These are phyloP conservation scores for Zangia roseola DNA, from an alignment of 768 basidiomycete genomes.

Conservation along the genomic window DNA sequence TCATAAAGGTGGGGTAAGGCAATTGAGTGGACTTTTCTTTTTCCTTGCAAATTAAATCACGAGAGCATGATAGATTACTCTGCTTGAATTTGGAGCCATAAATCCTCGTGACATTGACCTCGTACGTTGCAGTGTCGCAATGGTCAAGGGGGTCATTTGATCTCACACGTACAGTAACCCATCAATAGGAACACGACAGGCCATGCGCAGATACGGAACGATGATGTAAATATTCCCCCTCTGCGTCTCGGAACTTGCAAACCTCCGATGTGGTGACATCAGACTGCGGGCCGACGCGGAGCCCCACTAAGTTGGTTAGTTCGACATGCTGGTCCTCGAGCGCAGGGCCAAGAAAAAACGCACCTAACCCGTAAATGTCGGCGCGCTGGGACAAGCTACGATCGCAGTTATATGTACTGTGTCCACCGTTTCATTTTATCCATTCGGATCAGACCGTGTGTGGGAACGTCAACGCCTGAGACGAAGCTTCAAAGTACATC, in stretches of 20 bases:
- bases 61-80: background rate
- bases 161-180: too few relatives aligned
- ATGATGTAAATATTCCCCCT: constrained; percentile 1
- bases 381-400: background rate
- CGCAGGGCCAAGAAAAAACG: too few relatives aligned
- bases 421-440: background rate
- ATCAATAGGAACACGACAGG: too few relatives aligned
- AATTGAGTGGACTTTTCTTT: background rate
- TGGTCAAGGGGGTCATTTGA: too few relatives aligned
- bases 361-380: too few relatives aligned
- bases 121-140: too few relatives aligned
- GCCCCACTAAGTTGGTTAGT: too few relatives aligned
- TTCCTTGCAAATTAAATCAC: background rate
- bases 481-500: constrained; percentile 1
- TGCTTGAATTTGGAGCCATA: too few relatives aligned
- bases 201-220: background rate
- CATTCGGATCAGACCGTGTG: constrained; percentile 2
- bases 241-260: background rate
- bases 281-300: too few relatives aligned
- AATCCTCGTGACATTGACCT: too few relatives aligned
- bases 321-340: too few relatives aligned
- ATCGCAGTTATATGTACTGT: background rate
- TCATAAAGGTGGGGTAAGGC: background rate
- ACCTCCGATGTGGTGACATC: background rate
- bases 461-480: background rate